A percentile compares a stretch with the other conserved stretches of the same genome.
Conservation (phyloP, 257 asterid genomes). For the Striga asiatica region DNA sequence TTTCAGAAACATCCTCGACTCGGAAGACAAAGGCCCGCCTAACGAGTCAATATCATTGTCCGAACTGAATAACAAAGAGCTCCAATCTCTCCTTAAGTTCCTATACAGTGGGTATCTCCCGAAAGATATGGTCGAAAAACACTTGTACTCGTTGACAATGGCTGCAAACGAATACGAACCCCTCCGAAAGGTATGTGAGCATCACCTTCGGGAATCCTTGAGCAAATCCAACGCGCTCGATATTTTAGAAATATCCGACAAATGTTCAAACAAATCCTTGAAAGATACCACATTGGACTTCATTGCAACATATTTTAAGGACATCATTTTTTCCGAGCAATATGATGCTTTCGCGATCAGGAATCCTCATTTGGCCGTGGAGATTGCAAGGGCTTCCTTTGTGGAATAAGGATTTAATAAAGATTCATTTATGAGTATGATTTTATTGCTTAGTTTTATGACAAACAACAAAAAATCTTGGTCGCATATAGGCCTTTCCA, state of each 20-base stretch:
- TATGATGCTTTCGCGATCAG: slow-evolving; percentile 81
- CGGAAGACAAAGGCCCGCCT: slow-evolving; percentile 72
- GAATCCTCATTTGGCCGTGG: slow-evolving; percentile 85
- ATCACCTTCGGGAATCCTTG: slow-evolving; percentile 55
- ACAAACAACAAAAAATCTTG: no score
- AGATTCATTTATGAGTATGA: slow-evolving; percentile 17
- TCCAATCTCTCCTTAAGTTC: slow-evolving; percentile 57
- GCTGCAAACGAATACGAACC: slow-evolving; percentile 87
- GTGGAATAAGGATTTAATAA: slow-evolving; percentile 52
- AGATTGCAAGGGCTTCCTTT: slow-evolving; percentile 80
- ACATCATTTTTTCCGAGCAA: slow-evolving; percentile 54
- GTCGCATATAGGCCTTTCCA: no score
- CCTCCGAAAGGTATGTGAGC: slow-evolving; percentile 60
- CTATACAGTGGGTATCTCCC: slow-evolving; percentile 55
- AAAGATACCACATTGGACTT: slow-evolving; percentile 62
- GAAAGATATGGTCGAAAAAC: slow-evolving; percentile 54
- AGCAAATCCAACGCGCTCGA: slow-evolving; percentile 64
- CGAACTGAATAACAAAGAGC: slow-evolving; percentile 55
- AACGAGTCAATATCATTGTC: slow-evolving; percentile 41
- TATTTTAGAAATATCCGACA: slow-evolving; percentile 59
- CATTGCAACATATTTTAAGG: slow-evolving; percentile 82
- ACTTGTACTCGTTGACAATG: slow-evolving; percentile 53
- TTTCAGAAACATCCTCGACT: slow-evolving; percentile 58
- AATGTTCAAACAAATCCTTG: slow-evolving; percentile 53
- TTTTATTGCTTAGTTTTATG: no score